Evolutionary conservation across 805 yeast species (phyloP).

Genomic region (Saccharomycopsis sp.): DNA sequence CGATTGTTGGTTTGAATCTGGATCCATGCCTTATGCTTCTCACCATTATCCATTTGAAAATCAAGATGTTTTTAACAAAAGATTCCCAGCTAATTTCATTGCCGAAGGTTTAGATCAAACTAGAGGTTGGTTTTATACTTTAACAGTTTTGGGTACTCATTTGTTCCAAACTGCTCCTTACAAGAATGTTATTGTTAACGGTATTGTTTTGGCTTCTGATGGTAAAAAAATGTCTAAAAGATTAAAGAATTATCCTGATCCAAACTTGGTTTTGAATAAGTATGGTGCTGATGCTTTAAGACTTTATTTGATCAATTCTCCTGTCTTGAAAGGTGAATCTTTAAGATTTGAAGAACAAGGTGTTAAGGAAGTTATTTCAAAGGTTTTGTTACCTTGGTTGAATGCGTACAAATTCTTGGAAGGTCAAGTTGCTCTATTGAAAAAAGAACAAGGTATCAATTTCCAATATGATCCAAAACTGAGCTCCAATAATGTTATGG

Average conservation of each 20-base stretch:
- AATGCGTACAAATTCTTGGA: slow-evolving; percentile 95
- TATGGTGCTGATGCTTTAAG: slow-evolving; percentile 98
- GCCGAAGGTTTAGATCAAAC: slow-evolving; percentile 99
- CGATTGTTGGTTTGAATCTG: slow-evolving; percentile 99
- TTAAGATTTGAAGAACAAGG: slow-evolving; percentile 98
- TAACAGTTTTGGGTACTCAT: slow-evolving; percentile 92
- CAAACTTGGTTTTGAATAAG: slow-evolving; percentile 67
- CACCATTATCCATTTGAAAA: slow-evolving; percentile 95
- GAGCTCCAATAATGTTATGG: slow-evolving; percentile 85
- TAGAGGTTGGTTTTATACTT: slow-evolving; percentile 99
- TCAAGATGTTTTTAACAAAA: slow-evolving; percentile 55
- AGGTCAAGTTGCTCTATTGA: slow-evolving; percentile 80
- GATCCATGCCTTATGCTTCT: slow-evolving; percentile 98
- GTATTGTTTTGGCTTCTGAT: slow-evolving; percentile 94
- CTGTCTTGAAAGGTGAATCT: slow-evolving; percentile 94
- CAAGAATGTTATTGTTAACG: slow-evolving; percentile 90
- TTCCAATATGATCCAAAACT: slow-evolving; percentile 65
- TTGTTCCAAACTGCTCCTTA: slow-evolving; percentile 89
- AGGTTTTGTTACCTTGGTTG: slow-evolving; percentile 97
- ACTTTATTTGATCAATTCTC: slow-evolving; percentile 92
- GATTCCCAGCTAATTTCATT: slow-evolving; percentile 96
- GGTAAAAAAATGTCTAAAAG: slow-evolving; percentile 99
- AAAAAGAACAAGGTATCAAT: slow-evolving; percentile 64
- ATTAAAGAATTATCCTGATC: slow-evolving; percentile 96
- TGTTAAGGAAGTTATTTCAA: slow-evolving; percentile 94